Conservation (phyloP, 129 eudicot species). For the Cynara cardunculus region DNA sequence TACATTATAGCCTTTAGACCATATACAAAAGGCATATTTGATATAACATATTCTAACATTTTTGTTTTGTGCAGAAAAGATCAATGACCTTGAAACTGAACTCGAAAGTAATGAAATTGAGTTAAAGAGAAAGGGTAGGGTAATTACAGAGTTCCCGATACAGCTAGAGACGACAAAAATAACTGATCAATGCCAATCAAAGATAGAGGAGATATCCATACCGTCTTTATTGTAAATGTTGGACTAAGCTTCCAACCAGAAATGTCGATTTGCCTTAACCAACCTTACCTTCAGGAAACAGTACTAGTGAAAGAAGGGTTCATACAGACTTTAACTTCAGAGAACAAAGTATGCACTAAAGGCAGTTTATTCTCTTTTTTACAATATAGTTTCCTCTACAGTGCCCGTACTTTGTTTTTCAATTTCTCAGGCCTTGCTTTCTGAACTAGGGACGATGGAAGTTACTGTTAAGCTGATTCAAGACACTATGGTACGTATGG, state of each 20-base stretch:
- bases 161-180: conserved; percentile 42
- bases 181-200: conserved; percentile 26
- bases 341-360: conserved; percentile 41
- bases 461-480: conserved; percentile 42
- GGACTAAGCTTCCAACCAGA: conserved; percentile 5
- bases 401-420: neutral
- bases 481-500: conserved; percentile 41
- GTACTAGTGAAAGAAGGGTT: conserved; percentile 42
- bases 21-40: neutral
- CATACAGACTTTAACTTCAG: conserved; percentile 44
- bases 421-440: conserved; percentile 47
- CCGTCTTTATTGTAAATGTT: neutral
- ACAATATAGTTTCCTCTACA: neutral
- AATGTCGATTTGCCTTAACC: conserved; percentile 39
- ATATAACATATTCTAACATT: neutral
- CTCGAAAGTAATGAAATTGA: conserved; percentile 35
- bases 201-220: conserved; percentile 57
- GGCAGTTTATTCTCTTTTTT: conserved; percentile 17
- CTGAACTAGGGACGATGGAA: conserved; percentile 48
- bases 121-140: conserved; percentile 40
- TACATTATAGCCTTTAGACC: neutral
- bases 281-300: conserved; percentile 54
- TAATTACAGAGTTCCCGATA: conserved; percentile 48
- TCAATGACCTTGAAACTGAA: conserved; percentile 42
- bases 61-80: conserved; percentile 46